These are phyloP conservation scores for Fraxinus americana DNA, from an alignment of 257 asterid genomes.

Conservation along the genomic window DNA sequence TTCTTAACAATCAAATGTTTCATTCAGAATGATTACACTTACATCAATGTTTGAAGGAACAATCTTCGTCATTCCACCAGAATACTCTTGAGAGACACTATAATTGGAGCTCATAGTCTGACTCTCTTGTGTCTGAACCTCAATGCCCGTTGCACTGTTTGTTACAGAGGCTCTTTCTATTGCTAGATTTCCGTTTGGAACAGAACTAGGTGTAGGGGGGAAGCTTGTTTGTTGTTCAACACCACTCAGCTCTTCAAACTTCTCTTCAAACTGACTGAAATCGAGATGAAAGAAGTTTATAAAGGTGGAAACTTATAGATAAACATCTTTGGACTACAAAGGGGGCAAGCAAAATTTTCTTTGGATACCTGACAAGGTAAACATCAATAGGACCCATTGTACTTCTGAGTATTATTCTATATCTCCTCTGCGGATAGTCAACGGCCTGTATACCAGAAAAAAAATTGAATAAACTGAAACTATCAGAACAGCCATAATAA, in stretches of 20 bases:
- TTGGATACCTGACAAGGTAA: conserved; percentile 84
- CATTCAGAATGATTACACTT: conserved; percentile 32
- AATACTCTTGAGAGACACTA: conserved; percentile 58
- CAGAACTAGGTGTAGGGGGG: conserved; percentile 67
- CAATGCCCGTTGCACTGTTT: conserved; percentile 43
- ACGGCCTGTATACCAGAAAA: conserved; percentile 55
- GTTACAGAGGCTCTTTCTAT: conserved; percentile 35
- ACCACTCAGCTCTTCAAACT: conserved; percentile 75
- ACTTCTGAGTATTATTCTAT: conserved; percentile 92
- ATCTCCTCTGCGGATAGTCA: conserved; percentile 93
- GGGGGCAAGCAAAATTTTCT: background rate
- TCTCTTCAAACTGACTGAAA: conserved; percentile 87
- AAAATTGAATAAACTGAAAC: conserved; percentile 14
- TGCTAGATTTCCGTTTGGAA: conserved; percentile 53
- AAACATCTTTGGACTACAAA: conserved; percentile 16
- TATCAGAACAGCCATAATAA: conserved; percentile 27
- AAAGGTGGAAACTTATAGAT: background rate
- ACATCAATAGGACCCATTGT: conserved; percentile 97
- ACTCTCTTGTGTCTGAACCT: conserved; percentile 48
- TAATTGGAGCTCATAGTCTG: conserved; percentile 37
- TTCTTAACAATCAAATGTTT: background rate
- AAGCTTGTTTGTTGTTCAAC: conserved; percentile 53
- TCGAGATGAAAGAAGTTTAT: conserved; percentile 23
- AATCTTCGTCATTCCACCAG: conserved; percentile 80
- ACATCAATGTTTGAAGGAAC: conserved; percentile 80